Conservation (phyloP, 148 eudicot species). For the Camellia japonica region DNA sequence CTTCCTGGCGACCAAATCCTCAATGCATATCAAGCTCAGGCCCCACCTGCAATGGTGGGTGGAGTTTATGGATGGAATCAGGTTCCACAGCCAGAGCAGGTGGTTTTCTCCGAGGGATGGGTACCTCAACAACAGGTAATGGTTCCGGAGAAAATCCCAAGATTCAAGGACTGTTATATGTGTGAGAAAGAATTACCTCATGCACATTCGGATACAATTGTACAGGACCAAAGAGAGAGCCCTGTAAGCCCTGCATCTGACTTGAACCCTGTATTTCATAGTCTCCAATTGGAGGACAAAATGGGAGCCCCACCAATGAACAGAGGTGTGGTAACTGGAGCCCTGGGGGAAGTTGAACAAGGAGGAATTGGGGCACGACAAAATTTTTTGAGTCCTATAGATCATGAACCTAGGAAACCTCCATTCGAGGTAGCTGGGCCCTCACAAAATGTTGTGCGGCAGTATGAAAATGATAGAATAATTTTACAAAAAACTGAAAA, state of each 20-base stretch:
- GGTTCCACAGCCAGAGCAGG: conserved; percentile 52
- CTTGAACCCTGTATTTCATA: conserved; percentile 43
- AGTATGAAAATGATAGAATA: conserved; percentile 25
- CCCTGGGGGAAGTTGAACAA: conserved; percentile 28
- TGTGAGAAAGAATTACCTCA: conserved; percentile 92
- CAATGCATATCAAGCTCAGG: conserved; percentile 53
- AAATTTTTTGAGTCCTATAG: conserved; percentile 11
- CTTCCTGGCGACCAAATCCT: conserved; percentile 58
- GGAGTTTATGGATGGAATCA: conserved; percentile 74
- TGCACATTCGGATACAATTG: conserved; percentile 82
- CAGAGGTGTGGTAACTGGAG: conserved; percentile 26
- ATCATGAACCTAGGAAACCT: conserved; percentile 29
- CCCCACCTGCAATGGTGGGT: conserved; percentile 31
- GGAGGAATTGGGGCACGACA: conserved; percentile 15
- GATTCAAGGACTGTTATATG: conserved; percentile 56
- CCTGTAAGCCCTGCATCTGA: conserved; percentile 41
- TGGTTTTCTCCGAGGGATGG: conserved; percentile 48
- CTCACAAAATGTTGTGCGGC: conserved; percentile 32
- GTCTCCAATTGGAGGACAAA: conserved; percentile 53
- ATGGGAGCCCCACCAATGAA: conserved; percentile 34
- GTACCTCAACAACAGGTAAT: conserved; percentile 48
- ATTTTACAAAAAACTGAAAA: conserved; percentile 27
- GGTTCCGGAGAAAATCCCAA: conserved; percentile 32
- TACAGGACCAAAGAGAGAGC: conserved; percentile 55
- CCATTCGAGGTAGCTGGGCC: conserved; percentile 23